Base-by-base conservation (phyloP, 768 basidiomycete species). In the Porpolomopsis calyptriformis region DNA sequence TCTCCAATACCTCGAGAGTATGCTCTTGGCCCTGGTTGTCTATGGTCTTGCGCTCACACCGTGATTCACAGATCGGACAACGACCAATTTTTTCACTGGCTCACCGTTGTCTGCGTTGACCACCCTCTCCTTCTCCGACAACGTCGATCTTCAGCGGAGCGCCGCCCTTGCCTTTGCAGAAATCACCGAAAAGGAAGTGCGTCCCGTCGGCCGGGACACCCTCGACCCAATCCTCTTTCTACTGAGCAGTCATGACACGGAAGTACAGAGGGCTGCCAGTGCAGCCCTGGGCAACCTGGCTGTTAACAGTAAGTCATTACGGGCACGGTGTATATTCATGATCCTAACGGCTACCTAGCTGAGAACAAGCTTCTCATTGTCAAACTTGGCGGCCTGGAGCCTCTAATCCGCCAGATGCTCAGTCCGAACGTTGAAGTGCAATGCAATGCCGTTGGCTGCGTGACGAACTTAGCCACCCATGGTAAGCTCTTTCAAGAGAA, bases 311-410 rank as follows among this genome's bases (percentile, higher is more conserved):
- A 60, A 66, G 88, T 74, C 45, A 47, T 53, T 45, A 27, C 36
- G 22, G 10, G 34, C 41, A 34, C 49, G 33, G 25, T 34, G 27
- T 23, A 40, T 22, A 33, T 35, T 52, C 34, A 45, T 27, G 12
- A 19, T 39, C 43, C 33, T 44, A 51, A 40, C 10, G 40, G 41
- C 22, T 33, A 52, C 52, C 46, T 48, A 99, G 94, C 91, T 46
- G 96, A 98, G 64, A 99, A 99, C 77, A 99, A 99, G 64, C 75
- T 98, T 52, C 83, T 98, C 59, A 98, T 99, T 55, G 96, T 99
- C 55, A 90, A 92, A 64, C 77, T 99, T 25, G 94, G 94, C 40
- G 96, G 96, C 45, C 77, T 99, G 36, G 96, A 99, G 62, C 96
- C 94, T 40, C 74, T 99, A 55, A 98, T 99, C 56, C 82, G 93